Evolutionary conservation across 306 rosid species (phyloP), one percentile per base, ranked within the genome.

Genomic region (Fragaria ananassa): DNA sequence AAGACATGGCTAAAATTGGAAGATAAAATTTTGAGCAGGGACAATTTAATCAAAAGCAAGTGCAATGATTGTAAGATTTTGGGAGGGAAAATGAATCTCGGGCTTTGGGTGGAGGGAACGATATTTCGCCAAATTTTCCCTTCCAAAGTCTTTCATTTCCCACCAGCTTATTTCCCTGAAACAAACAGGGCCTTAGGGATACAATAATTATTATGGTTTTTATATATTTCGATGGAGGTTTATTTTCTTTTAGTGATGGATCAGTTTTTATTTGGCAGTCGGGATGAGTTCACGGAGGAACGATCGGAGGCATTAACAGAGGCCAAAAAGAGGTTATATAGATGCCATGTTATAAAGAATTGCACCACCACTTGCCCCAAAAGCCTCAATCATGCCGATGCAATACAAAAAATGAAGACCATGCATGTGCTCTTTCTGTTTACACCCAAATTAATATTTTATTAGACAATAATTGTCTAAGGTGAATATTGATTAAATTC

Each of bases 321-420:
- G 67, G 85, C 68, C 66, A 1, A 75, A 0, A 78, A 42, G 34
- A 80, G 67, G 58, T 18, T 84, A 12, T 78, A 75, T 56, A 70
- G 81, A 41, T 78, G 85, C 21, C 63, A 79, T 62, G 70, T 64
- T 19, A 75, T 74, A 1, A 54, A 75, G 76, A 87, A 85, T 61
- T 87, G 88, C 71, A 82, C 63, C 13, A 78, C 83, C 6, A 75
- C 76, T 8, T 87, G 82, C 68, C 85, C 88, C 65, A 81, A 81
- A 72, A 76, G 83, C 74, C 86, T 84, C 0, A 31, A 84, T 68
- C 84, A 79, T 17, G 69, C 86, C 14, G 44, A n/a, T 49, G 88
- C 86, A 23, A 87, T 87, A 66, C 68, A 79, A 62, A 77, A 80
- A 75, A 79, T 81, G 86, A 86, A 84, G 72, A 68, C 64, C 37